These are phyloP conservation scores for Epicoccum sorghinum DNA, from an alignment of 2,329 filamentous ascomycete genomes.

Conservation along the genomic window DNA sequence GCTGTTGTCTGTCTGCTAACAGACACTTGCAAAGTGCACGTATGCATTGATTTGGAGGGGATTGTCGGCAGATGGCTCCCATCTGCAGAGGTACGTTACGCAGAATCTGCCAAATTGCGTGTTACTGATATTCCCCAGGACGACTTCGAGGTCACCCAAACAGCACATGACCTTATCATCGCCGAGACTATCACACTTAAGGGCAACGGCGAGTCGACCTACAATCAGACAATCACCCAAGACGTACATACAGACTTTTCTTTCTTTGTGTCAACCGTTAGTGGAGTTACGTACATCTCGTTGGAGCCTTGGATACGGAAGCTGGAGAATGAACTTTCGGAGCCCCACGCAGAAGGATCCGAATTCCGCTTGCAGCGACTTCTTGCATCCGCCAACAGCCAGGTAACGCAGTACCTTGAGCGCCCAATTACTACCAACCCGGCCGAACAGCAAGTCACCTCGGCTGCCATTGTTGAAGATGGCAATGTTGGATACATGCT, in stretches of 20 bases:
- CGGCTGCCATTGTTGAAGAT: constrained; percentile 61
- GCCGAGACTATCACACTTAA: constrained; percentile 50
- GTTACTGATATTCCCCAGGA: constrained; percentile 21
- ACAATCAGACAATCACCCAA: constrained; percentile 60
- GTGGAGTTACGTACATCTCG: constrained; percentile 61
- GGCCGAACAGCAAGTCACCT: constrained; percentile 47
- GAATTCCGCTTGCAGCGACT: constrained; percentile 63
- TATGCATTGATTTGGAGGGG: constrained; percentile 66
- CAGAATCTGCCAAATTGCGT: background rate
- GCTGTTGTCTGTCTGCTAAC: constrained; percentile 65
- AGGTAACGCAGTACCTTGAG: constrained; percentile 56
- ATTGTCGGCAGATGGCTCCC: constrained; percentile 69
- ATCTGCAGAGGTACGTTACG: constrained; percentile 37
- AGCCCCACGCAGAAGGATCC: constrained; percentile 58
- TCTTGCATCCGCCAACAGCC: constrained; percentile 57
- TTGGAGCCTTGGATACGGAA: constrained; percentile 62
- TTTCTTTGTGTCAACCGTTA: constrained; percentile 63
- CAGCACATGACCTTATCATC: constrained; percentile 42
- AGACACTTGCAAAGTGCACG: constrained; percentile 60
- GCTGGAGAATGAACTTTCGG: constrained; percentile 63
- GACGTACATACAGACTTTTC: constrained; percentile 63
- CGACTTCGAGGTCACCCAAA: constrained; percentile 24
- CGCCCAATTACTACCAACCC: constrained; percentile 27
- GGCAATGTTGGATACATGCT: constrained; percentile 64
- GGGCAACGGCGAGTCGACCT: constrained; percentile 40